These are phyloP conservation scores for Colletotrichum sp. DNA, from an alignment of 2,329 filamentous ascomycete species.

Conservation along the genomic window DNA sequence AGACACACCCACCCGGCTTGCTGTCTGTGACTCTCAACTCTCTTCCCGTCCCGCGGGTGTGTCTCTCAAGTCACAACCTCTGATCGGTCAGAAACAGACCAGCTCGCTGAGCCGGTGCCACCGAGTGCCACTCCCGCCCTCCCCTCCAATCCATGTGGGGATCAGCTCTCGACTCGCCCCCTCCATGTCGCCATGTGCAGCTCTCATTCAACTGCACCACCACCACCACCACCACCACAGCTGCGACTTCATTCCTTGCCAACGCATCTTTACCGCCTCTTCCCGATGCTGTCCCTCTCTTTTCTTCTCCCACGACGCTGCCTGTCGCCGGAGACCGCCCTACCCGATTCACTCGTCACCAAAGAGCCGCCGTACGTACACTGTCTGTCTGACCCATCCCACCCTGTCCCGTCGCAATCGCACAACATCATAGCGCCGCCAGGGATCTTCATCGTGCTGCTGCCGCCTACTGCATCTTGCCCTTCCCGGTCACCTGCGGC, in stretches of 20 bases:
- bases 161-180: background rate
- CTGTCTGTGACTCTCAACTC: background rate
- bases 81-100: background rate
- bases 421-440: background rate
- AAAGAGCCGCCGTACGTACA: background rate
- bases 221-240: background rate
- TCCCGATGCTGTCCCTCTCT: background rate
- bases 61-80: background rate
- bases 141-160: background rate
- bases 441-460: slow-evolving; percentile 14
- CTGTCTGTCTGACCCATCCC: background rate
- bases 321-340: background rate
- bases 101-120: background rate
- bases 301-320: background rate
- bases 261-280: slow-evolving; percentile 19
- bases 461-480: slow-evolving; percentile 7
- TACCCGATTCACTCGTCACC: background rate
- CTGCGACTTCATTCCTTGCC: background rate
- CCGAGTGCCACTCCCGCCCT: background rate
- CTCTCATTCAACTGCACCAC: background rate
- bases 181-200: background rate
- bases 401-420: background rate
- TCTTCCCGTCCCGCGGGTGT: background rate
- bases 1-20: background rate
- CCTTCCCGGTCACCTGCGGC: slow-evolving; percentile 14